These are phyloP conservation scores for Batkoa obscura DNA, from an alignment of 371 early-diverging fungal species.

Conservation along the genomic window DNA sequence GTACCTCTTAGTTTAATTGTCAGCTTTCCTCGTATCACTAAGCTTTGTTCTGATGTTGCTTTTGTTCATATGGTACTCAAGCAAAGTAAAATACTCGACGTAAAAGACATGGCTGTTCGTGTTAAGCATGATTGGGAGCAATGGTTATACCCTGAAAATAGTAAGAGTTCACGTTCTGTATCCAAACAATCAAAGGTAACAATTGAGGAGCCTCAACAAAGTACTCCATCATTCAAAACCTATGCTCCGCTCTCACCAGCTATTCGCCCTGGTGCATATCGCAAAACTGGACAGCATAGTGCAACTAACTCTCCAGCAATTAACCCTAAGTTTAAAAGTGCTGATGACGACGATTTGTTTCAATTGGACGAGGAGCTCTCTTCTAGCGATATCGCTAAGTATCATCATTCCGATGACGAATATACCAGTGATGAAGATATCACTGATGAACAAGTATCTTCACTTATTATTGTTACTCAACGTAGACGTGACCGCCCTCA, in stretches of 20 bases:
- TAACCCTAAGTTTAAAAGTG: background rate
- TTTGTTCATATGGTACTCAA: constrained; percentile 38
- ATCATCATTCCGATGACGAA: constrained; percentile 7
- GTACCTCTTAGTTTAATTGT: constrained; percentile 52
- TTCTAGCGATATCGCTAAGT: background rate
- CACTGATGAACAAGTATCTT: constrained; percentile 72
- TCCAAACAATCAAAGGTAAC: too few species aligned
- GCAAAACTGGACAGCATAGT: background rate
- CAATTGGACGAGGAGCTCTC: constrained; percentile 3
- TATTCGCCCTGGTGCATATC: background rate
- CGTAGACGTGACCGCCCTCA: constrained; percentile 52
- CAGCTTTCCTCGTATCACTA: constrained; percentile 72
- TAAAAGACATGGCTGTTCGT: constrained; percentile 39
- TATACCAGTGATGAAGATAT: constrained; percentile 12
- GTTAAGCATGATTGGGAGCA: constrained; percentile 53
- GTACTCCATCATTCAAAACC: background rate
- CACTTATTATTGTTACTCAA: constrained; percentile 82
- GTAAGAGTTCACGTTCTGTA: too few species aligned
- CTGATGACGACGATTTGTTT: constrained; percentile 5
- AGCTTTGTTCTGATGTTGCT: constrained; percentile 34
- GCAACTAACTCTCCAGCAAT: background rate
- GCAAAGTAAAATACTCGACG: constrained; percentile 30
- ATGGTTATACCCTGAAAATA: constrained; percentile 47
- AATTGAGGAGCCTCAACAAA: too few species aligned
- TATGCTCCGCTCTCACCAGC: background rate